Base-by-base conservation (phyloP, 306 rosid genomes). In the Quercus cerris region DNA sequence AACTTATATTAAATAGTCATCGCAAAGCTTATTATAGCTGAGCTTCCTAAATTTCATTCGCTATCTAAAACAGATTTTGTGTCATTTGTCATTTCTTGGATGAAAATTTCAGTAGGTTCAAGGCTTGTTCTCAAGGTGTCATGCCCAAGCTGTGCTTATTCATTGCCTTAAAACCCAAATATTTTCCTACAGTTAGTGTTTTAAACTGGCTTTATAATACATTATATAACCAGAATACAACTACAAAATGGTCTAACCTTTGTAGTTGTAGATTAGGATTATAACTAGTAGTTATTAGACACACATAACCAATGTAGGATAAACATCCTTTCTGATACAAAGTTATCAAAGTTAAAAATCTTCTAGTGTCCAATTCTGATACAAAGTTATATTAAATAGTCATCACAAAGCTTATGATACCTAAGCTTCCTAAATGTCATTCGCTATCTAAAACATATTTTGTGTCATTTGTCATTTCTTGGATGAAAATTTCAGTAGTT, bases 81-180 rank as follows among this genome's bases (percentile, higher is more conserved):
- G 70, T 87, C 88, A 69, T 89, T 88, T 63, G 74, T 73, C 81
- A 71, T 20, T 79, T 91, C 85, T 75, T 70, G 76, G 27, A 89
- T 23, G 72, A 89, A 85, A 61, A 94, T 93, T 76, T 94, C 86
- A 25, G 83, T 94, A 15, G 97, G 99, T 61, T 87, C 77, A 81
- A 90, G 91, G 88, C 97, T 90, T 69, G 81, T 80, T 86, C 99
- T 88, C 70, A 88, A 70, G 56, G 93, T 81, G 77, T 92, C 99
- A 35, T 86, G 95, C 46, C 99, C 99, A 23, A 94, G 97, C 76
- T 94, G 97, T 13, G 87, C 97, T 81, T 97, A 85, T 85, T 94
- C 97, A 23, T 94, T 94, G 80, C 93, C 99, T 83, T 97, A 97
- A 11, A 92, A 94, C 22, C 97, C 97, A 22, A 92, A 85, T 80